Evolutionary conservation across 305 asterid species (phyloP).

Genomic region (Fraxinus platypoda): DNA sequence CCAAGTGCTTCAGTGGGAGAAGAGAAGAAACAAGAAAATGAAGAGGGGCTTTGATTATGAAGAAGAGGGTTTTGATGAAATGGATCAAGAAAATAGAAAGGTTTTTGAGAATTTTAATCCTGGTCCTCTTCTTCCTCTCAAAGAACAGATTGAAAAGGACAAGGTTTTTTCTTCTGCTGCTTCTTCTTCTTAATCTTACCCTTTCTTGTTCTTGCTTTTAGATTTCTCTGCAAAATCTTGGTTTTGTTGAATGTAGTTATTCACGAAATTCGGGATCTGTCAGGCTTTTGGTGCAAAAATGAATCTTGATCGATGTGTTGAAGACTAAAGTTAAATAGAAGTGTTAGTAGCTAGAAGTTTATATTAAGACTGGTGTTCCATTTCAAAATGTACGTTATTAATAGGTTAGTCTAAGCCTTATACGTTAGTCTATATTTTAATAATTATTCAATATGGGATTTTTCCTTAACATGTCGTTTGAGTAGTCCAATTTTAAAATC

Average conservation of each 20-base stretch:
- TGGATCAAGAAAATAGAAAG: constrained; percentile 23
- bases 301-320: neutral
- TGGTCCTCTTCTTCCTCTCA: constrained; percentile 78
- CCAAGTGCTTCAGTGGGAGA: constrained; percentile 25
- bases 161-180: constrained; percentile 39
- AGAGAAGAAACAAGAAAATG: constrained; percentile 24
- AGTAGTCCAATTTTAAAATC: neutral
- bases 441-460: neutral
- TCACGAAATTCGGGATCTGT: neutral
- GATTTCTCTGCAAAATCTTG: neutral
- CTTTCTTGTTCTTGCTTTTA: neutral
- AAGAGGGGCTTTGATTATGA: constrained; percentile 18
- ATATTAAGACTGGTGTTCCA: neutral
- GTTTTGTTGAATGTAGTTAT: constrained; percentile 1
- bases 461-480: too few species aligned
- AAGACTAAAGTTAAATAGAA: too few species aligned
- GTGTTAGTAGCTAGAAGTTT: neutral
- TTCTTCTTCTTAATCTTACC: neutral
- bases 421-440: neutral
- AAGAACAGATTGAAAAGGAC: constrained; percentile 72
- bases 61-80: constrained; percentile 25
- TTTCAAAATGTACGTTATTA: neutral
- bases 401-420: neutral
- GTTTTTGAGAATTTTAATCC: constrained; percentile 50
- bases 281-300: neutral